Evolutionary conservation across 768 basidiomycete genomes (phyloP).

Genomic region (Suillus subalutaceus): DNA sequence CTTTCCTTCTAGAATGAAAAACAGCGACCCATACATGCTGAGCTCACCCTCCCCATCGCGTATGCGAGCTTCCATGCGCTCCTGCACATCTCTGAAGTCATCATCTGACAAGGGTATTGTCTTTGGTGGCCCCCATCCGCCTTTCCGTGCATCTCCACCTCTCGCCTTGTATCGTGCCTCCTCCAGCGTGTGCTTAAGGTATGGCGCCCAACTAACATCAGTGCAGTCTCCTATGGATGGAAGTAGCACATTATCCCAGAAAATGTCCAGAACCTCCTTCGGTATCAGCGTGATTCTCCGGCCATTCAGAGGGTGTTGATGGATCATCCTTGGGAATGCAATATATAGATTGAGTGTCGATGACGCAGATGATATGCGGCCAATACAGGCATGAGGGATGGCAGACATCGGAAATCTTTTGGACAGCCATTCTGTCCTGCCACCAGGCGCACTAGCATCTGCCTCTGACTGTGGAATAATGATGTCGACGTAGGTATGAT

Average conservation of each 20-base stretch:
- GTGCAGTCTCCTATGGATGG: background rate
- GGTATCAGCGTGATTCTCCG: background rate
- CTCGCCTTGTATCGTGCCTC: background rate
- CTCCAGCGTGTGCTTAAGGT: background rate
- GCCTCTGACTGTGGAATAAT: background rate
- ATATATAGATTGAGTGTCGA: too few relatives aligned
- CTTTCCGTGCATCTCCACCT: background rate
- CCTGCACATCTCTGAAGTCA: background rate
- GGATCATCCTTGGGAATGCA: background rate
- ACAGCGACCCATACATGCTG: background rate
- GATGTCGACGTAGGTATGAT: background rate
- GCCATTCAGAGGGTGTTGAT: background rate
- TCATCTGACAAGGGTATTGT: background rate
- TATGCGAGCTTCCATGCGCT: background rate
- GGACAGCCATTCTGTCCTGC: background rate
- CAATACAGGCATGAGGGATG: background rate
- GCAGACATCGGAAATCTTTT: background rate
- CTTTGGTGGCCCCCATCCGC: background rate
- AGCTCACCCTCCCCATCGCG: background rate
- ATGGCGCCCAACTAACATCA: rapidly evolving
- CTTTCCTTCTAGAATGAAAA: background rate
- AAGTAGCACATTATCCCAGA: background rate
- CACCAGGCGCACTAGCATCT: background rate
- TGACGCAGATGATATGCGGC: background rate
- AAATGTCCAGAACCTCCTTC: background rate